Evolutionary conservation across 495 filamentous ascomycete genomes (phyloP).

Genomic region (Aspergillus coremiiformis): DNA sequence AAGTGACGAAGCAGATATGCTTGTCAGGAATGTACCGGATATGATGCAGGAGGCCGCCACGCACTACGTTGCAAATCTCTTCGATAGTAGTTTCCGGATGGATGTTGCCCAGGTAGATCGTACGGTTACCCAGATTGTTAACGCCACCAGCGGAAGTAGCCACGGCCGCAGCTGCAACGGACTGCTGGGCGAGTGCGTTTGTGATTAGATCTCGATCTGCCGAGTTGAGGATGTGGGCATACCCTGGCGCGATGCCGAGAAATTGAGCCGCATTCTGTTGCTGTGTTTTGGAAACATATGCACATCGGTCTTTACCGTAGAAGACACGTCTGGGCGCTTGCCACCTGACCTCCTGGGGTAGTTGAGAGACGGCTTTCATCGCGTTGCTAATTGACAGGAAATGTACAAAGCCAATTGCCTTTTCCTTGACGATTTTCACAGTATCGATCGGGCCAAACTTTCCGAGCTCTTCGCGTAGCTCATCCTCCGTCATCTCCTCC

Average conservation of each 20-base stretch:
- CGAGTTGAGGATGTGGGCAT: constrained; percentile 90
- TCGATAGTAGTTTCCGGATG: constrained; percentile 98
- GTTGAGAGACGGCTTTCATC: constrained; percentile 95
- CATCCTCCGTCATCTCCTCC: constrained; percentile 84
- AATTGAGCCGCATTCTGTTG: constrained; percentile 99
- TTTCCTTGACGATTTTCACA: constrained; percentile 95
- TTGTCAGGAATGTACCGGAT: constrained; percentile 99
- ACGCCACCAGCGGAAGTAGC: constrained; percentile 94
- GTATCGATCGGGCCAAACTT: constrained; percentile 97
- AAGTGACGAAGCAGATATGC: constrained; percentile 99
- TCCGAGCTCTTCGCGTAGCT: constrained; percentile 87
- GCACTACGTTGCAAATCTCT: constrained; percentile 96
- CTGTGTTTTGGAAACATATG: constrained; percentile 98
- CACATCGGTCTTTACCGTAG: constrained; percentile 97
- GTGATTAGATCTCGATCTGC: constrained; percentile 95
- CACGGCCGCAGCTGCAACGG: constrained; percentile 91
- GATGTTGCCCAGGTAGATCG: constrained; percentile 97
- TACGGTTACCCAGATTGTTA: constrained; percentile 94
- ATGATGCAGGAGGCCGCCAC: constrained; percentile 88
- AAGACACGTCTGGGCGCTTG: constrained; percentile 91
- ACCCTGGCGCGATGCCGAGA: constrained; percentile 94
- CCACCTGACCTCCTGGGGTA: constrained; percentile 96
- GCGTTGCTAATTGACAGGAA: constrained; percentile 97
- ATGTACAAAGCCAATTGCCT: constrained; percentile 96
- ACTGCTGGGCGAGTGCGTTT: constrained; percentile 92